Percentiles rank a stretch among this genome's conserved stretches.
Evolutionary conservation across 2,329 filamentous ascomycete genomes (phyloP).

Genomic region (Xylariaceae sp.): DNA sequence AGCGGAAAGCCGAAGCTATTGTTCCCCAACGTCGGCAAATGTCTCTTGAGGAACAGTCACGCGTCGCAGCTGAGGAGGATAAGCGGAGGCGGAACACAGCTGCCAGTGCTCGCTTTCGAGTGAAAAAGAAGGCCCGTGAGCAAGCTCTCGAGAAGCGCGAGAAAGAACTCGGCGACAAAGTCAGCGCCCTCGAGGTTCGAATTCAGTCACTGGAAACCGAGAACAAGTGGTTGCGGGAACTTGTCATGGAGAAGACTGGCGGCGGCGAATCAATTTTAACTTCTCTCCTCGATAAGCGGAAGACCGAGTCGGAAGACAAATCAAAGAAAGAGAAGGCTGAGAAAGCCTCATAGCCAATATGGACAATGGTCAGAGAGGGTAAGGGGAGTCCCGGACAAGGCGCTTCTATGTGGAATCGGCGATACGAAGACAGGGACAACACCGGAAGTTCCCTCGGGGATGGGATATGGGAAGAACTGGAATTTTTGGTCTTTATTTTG

Average conservation of each 20-base stretch:
- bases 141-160: constrained; percentile 77
- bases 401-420: too few species aligned
- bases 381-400: too few species aligned
- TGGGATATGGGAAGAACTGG: too few species aligned
- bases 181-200: constrained; percentile 65
- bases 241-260: constrained; percentile 81
- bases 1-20: constrained; percentile 41
- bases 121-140: constrained; percentile 96
- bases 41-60: constrained; percentile 66
- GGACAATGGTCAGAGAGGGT: neutral
- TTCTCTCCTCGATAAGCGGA: constrained; percentile 48
- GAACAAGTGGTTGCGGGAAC: constrained; percentile 43
- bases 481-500: too few species aligned
- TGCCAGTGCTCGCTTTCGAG: constrained; percentile 80
- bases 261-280: constrained; percentile 48
- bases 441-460: too few species aligned
- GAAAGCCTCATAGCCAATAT: neutral
- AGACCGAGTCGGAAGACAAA: constrained; percentile 12
- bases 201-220: constrained; percentile 62
- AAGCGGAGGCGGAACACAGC: constrained; percentile 87
- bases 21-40: constrained; percentile 39
- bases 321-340: constrained; percentile 6
- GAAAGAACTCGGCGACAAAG: constrained; percentile 80
- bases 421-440: too few species aligned
- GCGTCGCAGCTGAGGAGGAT: constrained; percentile 78